Base-by-base conservation (phyloP, 148 eudicot species). In the Limonium bicolor region DNA sequence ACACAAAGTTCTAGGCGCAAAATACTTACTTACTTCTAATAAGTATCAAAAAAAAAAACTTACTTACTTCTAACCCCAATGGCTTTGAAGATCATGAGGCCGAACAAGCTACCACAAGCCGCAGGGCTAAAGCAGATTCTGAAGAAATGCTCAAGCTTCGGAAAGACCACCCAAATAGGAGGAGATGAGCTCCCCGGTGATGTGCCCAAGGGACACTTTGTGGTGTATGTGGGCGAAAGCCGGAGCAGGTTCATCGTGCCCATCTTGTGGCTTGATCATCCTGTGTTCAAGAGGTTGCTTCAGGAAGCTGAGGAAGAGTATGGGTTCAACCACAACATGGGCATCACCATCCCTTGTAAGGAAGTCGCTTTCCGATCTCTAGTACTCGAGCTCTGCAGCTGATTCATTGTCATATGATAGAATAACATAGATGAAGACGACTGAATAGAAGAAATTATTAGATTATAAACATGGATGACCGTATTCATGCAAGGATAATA, bases 181-280 rank as follows among this genome's bases (percentile, higher is more conserved):
- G 32, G 36, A 54, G 53, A 5, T 73, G 73, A 0, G 5, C 59
- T 2, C 21, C 43, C n/a, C 10, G 19, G n/a, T 4, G 82, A 67
- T 49, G 79, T 72, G 2, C 84, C 84, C 7, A 77, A 68, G 23
- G 79, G 84, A 2, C 84, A 77, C 31, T 72, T 77, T 20, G 73
- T 57, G 0, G 79, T 77, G 1, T 77, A 77, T 20, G 84, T 77
- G 4, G 84, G 84, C 1, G 68, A 66, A 15, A 72, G 57, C 51
- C 33, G 79, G 38, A 58, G 57, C 9, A 58, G 84, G 48, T 69
- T 59, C 51, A 61, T 77, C 12, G 62, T 77, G 2, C 79, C 84
- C 2, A 69, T 77, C 37, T 60, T 76, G 2, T 59, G 65, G 32
- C 41, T 77, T 30, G 54, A 8, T 19, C 62, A 37, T 3, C 79